Evolutionary conservation across 2,329 filamentous ascomycete genomes (phyloP), one percentile per base, ranked within the genome.

Genomic region (Dactylellina sp.): DNA sequence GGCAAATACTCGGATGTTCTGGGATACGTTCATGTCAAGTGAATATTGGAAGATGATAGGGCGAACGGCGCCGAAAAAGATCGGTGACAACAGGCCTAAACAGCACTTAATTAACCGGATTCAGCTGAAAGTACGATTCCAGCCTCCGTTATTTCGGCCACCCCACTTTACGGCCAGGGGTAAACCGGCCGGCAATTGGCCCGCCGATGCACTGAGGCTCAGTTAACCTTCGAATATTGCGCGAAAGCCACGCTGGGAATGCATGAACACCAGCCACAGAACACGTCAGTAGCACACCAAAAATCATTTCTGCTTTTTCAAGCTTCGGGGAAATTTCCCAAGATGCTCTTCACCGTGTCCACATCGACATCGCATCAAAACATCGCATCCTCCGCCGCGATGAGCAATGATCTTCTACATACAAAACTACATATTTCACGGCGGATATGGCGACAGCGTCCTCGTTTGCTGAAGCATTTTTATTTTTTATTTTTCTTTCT

Each of bases 101-200:
- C 37, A 62, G 70, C 61, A 74, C 61, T 74, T 74, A 74, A 74
- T 74, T 74, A 74, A 74, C 70, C 70, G 70, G 70, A 74, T 74
- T 74, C 70, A 74, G 70, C 70, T 74, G 70, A 74, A 65, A 52
- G 44, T 62, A 55, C 55, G 35, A 55, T 66, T 74, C 70, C 61
- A 74, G 70, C 70, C 70, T 66, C 56, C 60, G 25, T 47, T 70
- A 74, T 74, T 74, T 74, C 70, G 60, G 53, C 32, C 61, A 66
- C 61, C 70, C 70, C 70, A 74, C 70, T 55, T 25, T 44, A 40
- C 22, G 40, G 28, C 55, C 47, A 55, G 60, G 62, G 61, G 60
- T 49, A 44, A 49, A 37, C 24, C 60, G 39, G 25, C 68, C 47
- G 59, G 53, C 61, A 57, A 65, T 65, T 74, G 66, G 66, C 53